Conservation (phyloP, 176 grass and related monocot genomes). For the Elaeis guineensis region DNA sequence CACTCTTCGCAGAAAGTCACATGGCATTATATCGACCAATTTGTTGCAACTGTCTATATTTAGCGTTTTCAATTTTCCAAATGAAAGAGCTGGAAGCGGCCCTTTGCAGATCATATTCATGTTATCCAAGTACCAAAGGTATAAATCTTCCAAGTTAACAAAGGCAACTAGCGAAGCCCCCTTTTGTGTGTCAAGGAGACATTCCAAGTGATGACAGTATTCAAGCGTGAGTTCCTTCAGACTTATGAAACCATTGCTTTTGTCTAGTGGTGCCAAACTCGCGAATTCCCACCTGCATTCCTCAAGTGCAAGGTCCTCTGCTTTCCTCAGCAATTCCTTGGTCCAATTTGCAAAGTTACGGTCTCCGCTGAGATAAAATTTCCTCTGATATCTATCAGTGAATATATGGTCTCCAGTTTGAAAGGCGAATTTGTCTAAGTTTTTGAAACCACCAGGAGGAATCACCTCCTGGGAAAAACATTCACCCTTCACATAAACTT, state of each 20-base stretch:
- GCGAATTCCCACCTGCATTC: slow-evolving; percentile 1
- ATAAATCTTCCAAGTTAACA: slow-evolving; percentile 10
- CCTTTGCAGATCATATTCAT: slow-evolving; percentile 6
- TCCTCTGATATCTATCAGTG: not conserved
- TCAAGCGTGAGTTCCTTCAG: slow-evolving; percentile 9
- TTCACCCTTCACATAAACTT: slow-evolving; percentile 14
- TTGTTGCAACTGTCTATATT: slow-evolving; percentile 1
- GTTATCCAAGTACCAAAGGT: slow-evolving; percentile 3
- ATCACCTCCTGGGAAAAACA: slow-evolving; percentile 1
- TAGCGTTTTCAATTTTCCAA: slow-evolving; percentile 9
- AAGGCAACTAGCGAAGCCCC: not conserved
- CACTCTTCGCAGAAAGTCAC: slow-evolving; percentile 15
- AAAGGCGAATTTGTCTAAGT: not conserved
- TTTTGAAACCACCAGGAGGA: not conserved
- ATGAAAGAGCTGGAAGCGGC: not conserved
- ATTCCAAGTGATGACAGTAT: slow-evolving; percentile 3
- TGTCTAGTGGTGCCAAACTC: slow-evolving; percentile 1
- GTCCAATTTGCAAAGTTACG: not conserved
- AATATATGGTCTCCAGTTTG: too few species aligned
- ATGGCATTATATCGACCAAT: slow-evolving; percentile 5
- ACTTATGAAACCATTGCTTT: not conserved
- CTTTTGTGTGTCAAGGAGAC: not conserved
- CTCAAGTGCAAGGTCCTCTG: slow-evolving; percentile 8
- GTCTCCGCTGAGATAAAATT: slow-evolving; percentile 8
- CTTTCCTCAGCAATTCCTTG: slow-evolving; percentile 4